These are phyloP conservation scores for Arthrinium phaeospermum DNA, from an alignment of 2,329 filamentous ascomycete species.

Conservation along the genomic window DNA sequence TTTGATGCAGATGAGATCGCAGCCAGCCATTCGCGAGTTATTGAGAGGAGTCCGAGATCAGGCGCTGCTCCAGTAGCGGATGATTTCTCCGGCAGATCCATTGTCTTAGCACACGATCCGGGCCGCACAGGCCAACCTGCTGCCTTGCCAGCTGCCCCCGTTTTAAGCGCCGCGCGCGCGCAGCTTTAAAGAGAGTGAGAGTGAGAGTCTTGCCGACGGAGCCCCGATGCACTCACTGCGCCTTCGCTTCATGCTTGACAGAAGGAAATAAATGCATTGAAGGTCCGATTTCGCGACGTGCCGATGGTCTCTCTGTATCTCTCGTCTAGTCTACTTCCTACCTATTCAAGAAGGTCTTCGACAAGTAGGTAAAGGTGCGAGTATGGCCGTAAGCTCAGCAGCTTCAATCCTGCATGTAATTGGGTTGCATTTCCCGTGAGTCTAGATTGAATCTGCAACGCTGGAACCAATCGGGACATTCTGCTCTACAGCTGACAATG, in stretches of 20 bases:
- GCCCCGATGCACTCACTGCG: background rate
- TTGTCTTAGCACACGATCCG: background rate
- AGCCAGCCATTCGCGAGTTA: background rate
- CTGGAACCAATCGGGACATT: constrained; percentile 2
- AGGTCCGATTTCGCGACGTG: background rate
- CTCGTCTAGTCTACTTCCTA: background rate
- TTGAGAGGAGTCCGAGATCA: background rate
- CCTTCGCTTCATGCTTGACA: background rate
- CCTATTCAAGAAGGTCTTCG: constrained; percentile 8
- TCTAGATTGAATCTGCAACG: background rate
- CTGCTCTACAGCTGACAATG: background rate
- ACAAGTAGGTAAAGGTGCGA: background rate
- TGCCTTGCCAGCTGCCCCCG: background rate
- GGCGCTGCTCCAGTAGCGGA: background rate
- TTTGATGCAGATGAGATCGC: background rate
- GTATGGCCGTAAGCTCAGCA: background rate
- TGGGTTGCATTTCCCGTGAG: background rate
- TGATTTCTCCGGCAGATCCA: constrained; percentile 12
- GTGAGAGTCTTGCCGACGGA: background rate
- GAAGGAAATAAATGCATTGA: background rate
- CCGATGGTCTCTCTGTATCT: background rate
- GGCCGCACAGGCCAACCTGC: background rate
- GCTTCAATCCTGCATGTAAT: background rate
- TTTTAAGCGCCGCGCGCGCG: background rate
- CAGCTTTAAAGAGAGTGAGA: background rate